A percentile compares a stretch with the other conserved stretches of the same genome.
phyloP scores from a whole-genome alignment of 1,139 yeast species.

The Ashbya aceris region DNA sequence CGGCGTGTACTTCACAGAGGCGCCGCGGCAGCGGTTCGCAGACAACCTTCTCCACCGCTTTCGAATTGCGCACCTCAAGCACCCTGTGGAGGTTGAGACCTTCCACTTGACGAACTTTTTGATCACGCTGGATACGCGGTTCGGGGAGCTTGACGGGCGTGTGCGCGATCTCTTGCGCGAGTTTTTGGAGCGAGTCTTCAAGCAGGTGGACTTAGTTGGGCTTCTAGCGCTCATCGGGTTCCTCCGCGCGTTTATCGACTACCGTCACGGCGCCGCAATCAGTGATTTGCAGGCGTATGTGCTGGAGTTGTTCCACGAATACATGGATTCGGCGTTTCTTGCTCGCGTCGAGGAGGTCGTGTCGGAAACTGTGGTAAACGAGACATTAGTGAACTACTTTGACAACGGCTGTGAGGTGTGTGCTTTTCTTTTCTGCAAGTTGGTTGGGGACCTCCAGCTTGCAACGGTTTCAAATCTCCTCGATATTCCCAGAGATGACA shows the following conservation, averaged over 20 bases:
- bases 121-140: constrained; percentile 27
- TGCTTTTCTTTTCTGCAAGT: constrained; percentile 18
- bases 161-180: constrained; percentile 19
- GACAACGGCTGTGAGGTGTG: constrained; percentile 25
- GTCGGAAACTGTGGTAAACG: constrained; percentile 21
- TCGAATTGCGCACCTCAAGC: constrained; percentile 39
- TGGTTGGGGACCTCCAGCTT: constrained; percentile 20
- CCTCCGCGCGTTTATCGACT: constrained; percentile 20
- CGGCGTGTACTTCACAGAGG: constrained; percentile 48
- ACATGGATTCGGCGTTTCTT: constrained; percentile 17
- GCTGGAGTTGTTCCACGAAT: constrained; percentile 15
- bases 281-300: constrained; percentile 16
- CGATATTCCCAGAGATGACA: constrained; percentile 6
- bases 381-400: constrained; percentile 24
- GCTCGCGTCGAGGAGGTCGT: constrained; percentile 16
- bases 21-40: constrained; percentile 46
- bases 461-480: constrained; percentile 13
- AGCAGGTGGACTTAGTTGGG: constrained; percentile 15
- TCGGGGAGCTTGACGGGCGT: constrained; percentile 23
- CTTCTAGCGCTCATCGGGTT: constrained; percentile 28
- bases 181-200: constrained; percentile 24
- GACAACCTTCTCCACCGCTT: constrained; percentile 37
- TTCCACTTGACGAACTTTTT: constrained; percentile 29
- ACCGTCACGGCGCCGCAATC: constrained; percentile 8
- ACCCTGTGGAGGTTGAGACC: constrained; percentile 34